Evolutionary conservation across 805 yeast genomes (phyloP).

Genomic region (Alloascoidea hylecoeti): DNA sequence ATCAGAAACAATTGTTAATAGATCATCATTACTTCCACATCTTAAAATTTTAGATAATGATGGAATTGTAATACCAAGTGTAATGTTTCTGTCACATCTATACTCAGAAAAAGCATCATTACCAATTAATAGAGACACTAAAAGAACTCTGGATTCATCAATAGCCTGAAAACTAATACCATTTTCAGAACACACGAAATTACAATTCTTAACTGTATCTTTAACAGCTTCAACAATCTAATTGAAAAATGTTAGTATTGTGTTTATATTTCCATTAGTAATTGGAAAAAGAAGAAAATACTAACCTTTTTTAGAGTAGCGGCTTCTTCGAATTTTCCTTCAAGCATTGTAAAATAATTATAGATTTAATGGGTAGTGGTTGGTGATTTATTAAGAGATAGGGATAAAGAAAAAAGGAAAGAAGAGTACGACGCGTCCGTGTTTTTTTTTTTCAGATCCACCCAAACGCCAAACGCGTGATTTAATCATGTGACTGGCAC

Average conservation of each 20-base stretch:
- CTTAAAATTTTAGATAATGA: slow-evolving; percentile 80
- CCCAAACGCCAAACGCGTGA: too few relatives aligned
- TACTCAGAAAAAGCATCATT: slow-evolving; percentile 80
- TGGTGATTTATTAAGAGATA: too few relatives aligned
- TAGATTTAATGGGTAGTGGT: neutral
- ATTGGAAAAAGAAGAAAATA: slow-evolving; percentile 4
- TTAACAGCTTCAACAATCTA: slow-evolving; percentile 82
- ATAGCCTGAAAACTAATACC: slow-evolving; percentile 97
- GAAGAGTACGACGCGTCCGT: too few relatives aligned
- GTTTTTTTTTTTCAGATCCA: too few relatives aligned
- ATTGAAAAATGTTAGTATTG: neutral
- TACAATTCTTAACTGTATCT: slow-evolving; percentile 89
- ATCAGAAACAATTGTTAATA: slow-evolving; percentile 79
- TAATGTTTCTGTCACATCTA: slow-evolving; percentile 90
- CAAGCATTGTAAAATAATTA: slow-evolving; percentile 51
- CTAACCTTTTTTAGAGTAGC: slow-evolving; percentile 68
- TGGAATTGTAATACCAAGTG: slow-evolving; percentile 82
- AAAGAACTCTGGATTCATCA: slow-evolving; percentile 90
- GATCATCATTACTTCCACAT: slow-evolving; percentile 85
- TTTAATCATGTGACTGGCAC: too few relatives aligned
- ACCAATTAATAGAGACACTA: slow-evolving; percentile 80
- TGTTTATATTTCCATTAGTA: neutral
- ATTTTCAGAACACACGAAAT: slow-evolving; percentile 90
- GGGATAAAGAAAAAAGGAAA: too few relatives aligned
- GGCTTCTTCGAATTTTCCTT: slow-evolving; percentile 93